These are phyloP conservation scores for Fragaria nilgerrensis DNA, from an alignment of 306 rosid species.

Conservation along the genomic window DNA sequence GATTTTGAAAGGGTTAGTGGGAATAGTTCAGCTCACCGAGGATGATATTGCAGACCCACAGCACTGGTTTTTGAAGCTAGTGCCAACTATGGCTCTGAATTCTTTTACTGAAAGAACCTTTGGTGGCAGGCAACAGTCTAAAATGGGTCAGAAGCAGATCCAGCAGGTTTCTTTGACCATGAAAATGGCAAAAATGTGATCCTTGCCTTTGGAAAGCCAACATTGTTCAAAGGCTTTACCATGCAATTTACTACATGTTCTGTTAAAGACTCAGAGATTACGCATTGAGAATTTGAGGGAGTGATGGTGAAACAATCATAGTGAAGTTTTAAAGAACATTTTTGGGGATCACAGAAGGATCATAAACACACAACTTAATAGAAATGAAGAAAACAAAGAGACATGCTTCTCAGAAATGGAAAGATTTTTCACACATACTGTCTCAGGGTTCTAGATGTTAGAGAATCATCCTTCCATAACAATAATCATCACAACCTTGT, in stretches of 20 bases:
- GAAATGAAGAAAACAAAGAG: not conserved
- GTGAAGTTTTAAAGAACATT: not conserved
- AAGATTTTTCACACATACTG: not conserved
- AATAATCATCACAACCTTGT: not conserved
- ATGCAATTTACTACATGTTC: not conserved
- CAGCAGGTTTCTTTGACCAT: slow-evolving; percentile 3
- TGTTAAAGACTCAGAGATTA: not conserved
- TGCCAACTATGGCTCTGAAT: not conserved
- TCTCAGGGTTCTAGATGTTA: not conserved
- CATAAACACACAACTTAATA: not conserved
- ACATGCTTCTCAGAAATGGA: not conserved
- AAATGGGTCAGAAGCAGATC: slow-evolving; percentile 6
- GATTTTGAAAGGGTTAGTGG: not conserved
- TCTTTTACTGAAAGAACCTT: not conserved
- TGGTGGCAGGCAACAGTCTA: not conserved
- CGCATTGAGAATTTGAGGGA: not conserved
- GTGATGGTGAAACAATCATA: not conserved
- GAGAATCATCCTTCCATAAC: not conserved
- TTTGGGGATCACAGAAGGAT: not conserved
- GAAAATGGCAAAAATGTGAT: not conserved
- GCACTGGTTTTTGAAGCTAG: not conserved
- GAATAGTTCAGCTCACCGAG: not conserved
- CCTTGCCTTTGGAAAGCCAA: not conserved
- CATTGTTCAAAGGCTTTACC: not conserved
- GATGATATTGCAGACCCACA: not conserved